Evolutionary conservation across 192 early-diverging fungal genomes (phyloP).

Genomic region (Spizellomyces punctatus): DNA sequence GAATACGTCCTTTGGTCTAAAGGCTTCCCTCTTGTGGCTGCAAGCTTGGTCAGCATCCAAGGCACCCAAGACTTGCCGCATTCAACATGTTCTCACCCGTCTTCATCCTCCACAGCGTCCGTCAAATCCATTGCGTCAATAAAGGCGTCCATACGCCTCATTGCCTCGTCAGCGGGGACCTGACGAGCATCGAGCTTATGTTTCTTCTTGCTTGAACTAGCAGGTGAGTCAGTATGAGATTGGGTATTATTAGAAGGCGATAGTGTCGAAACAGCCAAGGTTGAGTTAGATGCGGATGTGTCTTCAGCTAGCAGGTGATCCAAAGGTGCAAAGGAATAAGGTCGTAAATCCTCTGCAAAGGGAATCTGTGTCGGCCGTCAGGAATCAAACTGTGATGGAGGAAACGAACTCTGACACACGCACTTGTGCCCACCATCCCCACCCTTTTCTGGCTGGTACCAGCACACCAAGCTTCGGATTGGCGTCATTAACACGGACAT

Average conservation of each 20-base stretch:
- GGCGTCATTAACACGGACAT: constrained; percentile 50
- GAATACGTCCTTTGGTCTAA: constrained; percentile 54
- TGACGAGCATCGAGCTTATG: constrained; percentile 45
- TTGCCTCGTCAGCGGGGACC: constrained; percentile 50
- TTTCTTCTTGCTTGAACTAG: neutral
- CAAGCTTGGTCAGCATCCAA: neutral
- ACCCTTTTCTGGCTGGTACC: constrained; percentile 39
- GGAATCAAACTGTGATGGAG: constrained; percentile 6
- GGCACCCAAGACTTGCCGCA: neutral
- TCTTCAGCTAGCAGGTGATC: constrained; percentile 26
- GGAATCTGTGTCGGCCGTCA: constrained; percentile 50
- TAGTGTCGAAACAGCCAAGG: neutral
- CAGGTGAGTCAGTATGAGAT: neutral
- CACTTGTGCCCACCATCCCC: constrained; percentile 17
- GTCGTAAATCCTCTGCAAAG: constrained; percentile 66
- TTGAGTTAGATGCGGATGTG: neutral
- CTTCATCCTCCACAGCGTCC: constrained; percentile 26
- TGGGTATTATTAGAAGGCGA: neutral
- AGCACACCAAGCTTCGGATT: constrained; percentile 67
- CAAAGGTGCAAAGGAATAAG: constrained; percentile 56
- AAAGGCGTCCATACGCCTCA: constrained; percentile 54
- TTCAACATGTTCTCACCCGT: neutral
- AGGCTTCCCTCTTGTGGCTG: constrained; percentile 50
- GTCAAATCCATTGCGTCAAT: constrained; percentile 64
- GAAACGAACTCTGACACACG: neutral